Evolutionary conservation across 1,139 yeast genomes (phyloP), one percentile per base, ranked within the genome.

Genomic region (Lodderomyces oxycetoniae): DNA sequence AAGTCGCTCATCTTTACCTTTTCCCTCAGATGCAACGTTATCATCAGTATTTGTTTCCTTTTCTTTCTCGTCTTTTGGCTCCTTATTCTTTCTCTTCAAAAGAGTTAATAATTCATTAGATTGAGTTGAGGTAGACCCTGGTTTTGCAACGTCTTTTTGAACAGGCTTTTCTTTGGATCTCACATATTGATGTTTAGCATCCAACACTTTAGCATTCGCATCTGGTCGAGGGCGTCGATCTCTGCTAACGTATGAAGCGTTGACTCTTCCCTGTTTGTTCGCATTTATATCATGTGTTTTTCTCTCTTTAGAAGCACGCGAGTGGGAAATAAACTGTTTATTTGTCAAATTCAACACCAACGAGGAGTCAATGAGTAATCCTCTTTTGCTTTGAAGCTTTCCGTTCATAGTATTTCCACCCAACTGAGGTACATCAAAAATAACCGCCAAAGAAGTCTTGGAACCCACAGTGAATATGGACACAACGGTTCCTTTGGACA

Each of bases 401-500:
- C 94, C 95, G 45, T 79, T 84, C 62, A 91, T 68, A 21, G 72
- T 78, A 50, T 79, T 82, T 45, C 96, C 97, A 36, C 93, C 83
- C 42, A 87, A 71, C 44, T 91, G 69, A 32, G 89, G 86, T 35
- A 70, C 62, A 52, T 93, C 99, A 66, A 91, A 93, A 28, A 91
- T 59, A 33, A 93, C 79, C 43, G 84, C 89, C 43, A 85, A 61
- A 7, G 71, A 66, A 20, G 67, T 69, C 48, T 71, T 67, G 26
- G 76, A 65, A 2, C 86, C 86, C 35, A 72, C 58, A 20, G 87
- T 76, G 30, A 76, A 75, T 44, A 85, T 79, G 4, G 91, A 88
- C 35, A 85, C 83, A 36, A 91, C 95, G 1, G 96, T 88, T 53
- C 99, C 99, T 49, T 85, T 82, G 15, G 88, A 74, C 51, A 83